Base-by-base conservation (phyloP, 2,329 filamentous ascomycete genomes). In the Nannizzia gypsea region DNA sequence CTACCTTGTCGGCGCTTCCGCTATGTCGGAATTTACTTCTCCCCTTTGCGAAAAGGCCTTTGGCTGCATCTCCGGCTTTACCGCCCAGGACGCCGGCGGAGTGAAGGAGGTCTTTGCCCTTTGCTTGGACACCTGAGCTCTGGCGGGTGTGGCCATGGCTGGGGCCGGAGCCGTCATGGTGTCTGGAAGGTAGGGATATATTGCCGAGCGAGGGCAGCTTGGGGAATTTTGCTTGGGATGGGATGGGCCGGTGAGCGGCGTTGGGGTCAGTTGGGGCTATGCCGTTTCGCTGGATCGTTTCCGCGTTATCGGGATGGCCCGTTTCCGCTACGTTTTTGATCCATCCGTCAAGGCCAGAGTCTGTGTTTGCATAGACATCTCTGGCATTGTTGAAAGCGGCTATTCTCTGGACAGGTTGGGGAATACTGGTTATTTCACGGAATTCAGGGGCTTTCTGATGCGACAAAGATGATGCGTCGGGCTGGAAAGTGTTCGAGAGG, bases 11-110 rank as follows among this genome's bases (percentile, higher is more conserved):
- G 70, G 74, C 74, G 58, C 74, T 74, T 63, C 85, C 83, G 64
- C 82, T 82, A 63, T 81, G 78, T 72, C 78, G 78, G 68, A 96
- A 84, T 74, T 89, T 92, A 76, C 83, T 92, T 76, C 88, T 92
- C 66, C 91, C 89, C 76, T 95, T 95, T 65, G 88, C 90, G 72
- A 96, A 86, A 64, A 96, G 74, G 58, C 91, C 92, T 77, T 96
- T 96, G 56, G 91, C 90, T 61, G 90, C 89, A 70, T 89, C 90
- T 64, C 83, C 81, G 34, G 83, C 84, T 68, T 86, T 86, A 24
- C 84, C 84, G 62, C 85, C 82, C 61, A 87, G 76, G 17, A 83
- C 76, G 58, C 89, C 90, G 59, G 91, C 91, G 22, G 87, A 86
- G 65, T 93, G 88, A 70, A 96, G 80, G 28, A 96, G 77, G 67